These are phyloP conservation scores for Daedaleopsis sinensis DNA, from an alignment of 768 basidiomycete species.

Conservation along the genomic window DNA sequence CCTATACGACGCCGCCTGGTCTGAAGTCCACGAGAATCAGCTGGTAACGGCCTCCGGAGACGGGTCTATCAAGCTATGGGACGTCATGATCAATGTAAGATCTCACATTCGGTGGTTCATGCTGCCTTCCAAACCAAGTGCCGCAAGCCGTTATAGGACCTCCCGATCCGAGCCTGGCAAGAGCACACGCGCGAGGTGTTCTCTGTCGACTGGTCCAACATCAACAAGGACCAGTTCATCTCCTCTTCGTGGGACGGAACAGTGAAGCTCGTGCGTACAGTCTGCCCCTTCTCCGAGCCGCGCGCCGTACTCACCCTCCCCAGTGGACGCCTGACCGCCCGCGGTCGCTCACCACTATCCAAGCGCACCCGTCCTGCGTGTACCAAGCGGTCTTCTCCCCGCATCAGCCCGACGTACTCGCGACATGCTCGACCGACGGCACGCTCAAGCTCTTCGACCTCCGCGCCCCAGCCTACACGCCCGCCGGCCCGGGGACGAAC, in stretches of 20 bases:
- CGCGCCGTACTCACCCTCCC: conserved; percentile 2
- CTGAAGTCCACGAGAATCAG: conserved; percentile 93
- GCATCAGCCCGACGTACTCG: conserved; percentile 80
- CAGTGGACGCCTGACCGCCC: conserved; percentile 90
- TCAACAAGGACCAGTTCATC: conserved; percentile 84
- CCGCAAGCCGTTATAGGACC: conserved; percentile 59
- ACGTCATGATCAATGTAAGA: conserved; percentile 79
- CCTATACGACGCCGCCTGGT: conserved; percentile 92
- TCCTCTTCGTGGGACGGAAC: conserved; percentile 93
- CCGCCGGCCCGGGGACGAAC: conserved; percentile 42
- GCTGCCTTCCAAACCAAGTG: conserved; percentile 28
- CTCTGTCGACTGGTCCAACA: conserved; percentile 94
- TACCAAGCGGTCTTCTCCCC: conserved; percentile 94
- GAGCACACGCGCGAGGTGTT: conserved; percentile 94
- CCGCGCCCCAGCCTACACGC: conserved; percentile 61
- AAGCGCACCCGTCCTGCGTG: conserved; percentile 83
- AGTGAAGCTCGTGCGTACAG: conserved; percentile 75
- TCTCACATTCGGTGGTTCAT: not conserved
- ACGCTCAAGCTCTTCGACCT: conserved; percentile 83
- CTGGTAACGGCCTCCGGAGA: conserved; percentile 88
- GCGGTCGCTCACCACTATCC: conserved; percentile 77
- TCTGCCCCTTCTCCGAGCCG: not conserved
- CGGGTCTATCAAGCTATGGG: conserved; percentile 90
- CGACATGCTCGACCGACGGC: conserved; percentile 87
- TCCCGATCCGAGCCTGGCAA: conserved; percentile 90